Evolutionary conservation across 257 asterid genomes (phyloP), one percentile per base, ranked within the genome.

Genomic region (Capsicum chinense): DNA sequence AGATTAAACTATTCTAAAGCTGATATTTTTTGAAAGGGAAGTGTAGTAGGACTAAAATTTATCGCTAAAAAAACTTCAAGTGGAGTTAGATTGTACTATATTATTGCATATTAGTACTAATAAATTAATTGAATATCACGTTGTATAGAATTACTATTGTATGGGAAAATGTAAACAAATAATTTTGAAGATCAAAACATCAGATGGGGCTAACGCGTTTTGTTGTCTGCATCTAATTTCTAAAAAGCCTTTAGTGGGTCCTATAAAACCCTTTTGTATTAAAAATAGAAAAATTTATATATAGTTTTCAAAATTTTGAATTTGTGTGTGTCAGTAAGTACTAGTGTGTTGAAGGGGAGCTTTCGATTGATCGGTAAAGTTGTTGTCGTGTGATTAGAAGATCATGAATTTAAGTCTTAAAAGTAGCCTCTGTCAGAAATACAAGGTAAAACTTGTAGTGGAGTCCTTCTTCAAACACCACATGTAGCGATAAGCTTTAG

Each of bases 201-300:
- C 60, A 74, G 81, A 76, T 76, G 81, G 8, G 80, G 48, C 21
- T 76, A 76, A 76, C 81, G 81, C 81, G 81, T 76, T 76, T 76
- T 52, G 48, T 26, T 76, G 81, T 52, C 81, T 26, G 47, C 12
- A 14, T 74, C 44, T 74, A 74, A 74, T 13, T 21, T 74, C 44
- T 74, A 74, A 74, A 21, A 12, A 48, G 19, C 39, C 17, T 74
- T 26, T 7, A 52, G 81, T 76, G 63, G 81, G 63, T 0, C 48
- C 76, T 68, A 4, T 13, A 35, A 5, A 35, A 52, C 47, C 44
- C 44, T 76, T 19, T 74, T 71, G 35, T n/a, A 71, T 47, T 71
- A 12, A 9, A 42, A 70, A 50, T 10, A 19, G 6, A 3, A 50
- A 48, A 5, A n/a, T n/a, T 11, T 48, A 68, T 54, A 1, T 26